Evolutionary conservation across 2,329 filamentous ascomycete species (phyloP).

Genomic region (Calonectria pteridis): DNA sequence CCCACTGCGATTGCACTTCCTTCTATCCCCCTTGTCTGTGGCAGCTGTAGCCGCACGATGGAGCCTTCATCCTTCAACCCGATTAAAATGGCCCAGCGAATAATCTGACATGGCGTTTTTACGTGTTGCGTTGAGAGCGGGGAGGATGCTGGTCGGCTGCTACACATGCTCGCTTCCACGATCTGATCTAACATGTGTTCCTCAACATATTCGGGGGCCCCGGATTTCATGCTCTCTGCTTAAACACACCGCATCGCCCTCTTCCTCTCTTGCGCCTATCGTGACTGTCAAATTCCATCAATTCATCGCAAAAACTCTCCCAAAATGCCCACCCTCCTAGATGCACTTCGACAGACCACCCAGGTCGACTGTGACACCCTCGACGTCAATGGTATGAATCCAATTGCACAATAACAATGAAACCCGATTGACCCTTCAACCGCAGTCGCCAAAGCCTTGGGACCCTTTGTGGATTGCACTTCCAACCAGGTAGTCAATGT

Average conservation of each 20-base stretch:
- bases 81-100: slow-evolving; percentile 29
- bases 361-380: slow-evolving; percentile 54
- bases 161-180: not conserved
- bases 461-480: slow-evolving; percentile 53
- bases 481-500: slow-evolving; percentile 49
- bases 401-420: not conserved
- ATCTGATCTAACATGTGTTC: not conserved
- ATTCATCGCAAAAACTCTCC: not conserved
- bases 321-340: slow-evolving; percentile 44
- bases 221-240: not conserved
- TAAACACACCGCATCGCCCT: not conserved
- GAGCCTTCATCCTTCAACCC: slow-evolving; percentile 19
- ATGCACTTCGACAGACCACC: slow-evolving; percentile 44
- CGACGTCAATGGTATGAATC: slow-evolving; percentile 46
- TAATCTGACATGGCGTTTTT: slow-evolving; percentile 1
- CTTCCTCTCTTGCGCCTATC: not conserved
- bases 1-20: slow-evolving; percentile 1
- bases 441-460: slow-evolving; percentile 47
- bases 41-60: slow-evolving; percentile 33
- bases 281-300: not conserved
- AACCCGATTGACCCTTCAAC: slow-evolving; percentile 25
- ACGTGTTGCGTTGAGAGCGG: slow-evolving; percentile 23
- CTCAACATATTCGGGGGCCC: slow-evolving; percentile 1
- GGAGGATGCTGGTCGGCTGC: not conserved
- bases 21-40: slow-evolving; percentile 12